phyloP scores from a whole-genome alignment of 2,329 filamentous ascomycete genomes.

The Aspergillus ochraceoroseus region DNA sequence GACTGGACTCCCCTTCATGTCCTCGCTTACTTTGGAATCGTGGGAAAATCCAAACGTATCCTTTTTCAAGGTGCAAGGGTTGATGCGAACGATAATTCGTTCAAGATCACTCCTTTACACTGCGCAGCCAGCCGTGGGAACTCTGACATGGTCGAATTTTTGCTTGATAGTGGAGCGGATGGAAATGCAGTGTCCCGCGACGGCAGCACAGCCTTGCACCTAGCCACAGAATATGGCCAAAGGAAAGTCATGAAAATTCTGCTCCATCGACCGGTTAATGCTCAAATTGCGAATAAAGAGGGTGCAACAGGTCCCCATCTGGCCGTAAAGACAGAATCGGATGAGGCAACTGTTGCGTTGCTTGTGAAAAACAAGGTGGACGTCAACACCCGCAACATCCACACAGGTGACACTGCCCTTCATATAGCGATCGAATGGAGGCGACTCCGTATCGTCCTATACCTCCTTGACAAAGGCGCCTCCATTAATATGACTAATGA shows the following conservation, averaged over 20 bases:
- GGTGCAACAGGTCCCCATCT: conserved; percentile 25
- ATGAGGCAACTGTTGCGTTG: conserved; percentile 31
- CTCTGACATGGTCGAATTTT: conserved; percentile 28
- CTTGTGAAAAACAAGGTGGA: conserved; percentile 27
- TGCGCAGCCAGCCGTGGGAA: conserved; percentile 31
- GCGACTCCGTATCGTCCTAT: conserved; percentile 26
- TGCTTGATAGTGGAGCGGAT: conserved; percentile 27
- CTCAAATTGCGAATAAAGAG: conserved; percentile 17
- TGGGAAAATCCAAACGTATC: conserved; percentile 23
- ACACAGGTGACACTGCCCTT: conserved; percentile 27
- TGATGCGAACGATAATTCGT: conserved; percentile 24
- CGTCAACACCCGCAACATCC: conserved; percentile 24
- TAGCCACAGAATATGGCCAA: conserved; percentile 26
- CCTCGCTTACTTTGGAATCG: conserved; percentile 29
- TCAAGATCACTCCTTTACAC: conserved; percentile 28
- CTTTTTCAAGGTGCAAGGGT: conserved; percentile 26
- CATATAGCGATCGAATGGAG: conserved; percentile 26
- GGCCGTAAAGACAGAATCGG: conserved; percentile 27
- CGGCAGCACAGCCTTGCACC: conserved; percentile 32
- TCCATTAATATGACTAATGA: conserved; percentile 23
- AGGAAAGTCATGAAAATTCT: conserved; percentile 27
- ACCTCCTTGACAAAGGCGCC: conserved; percentile 30
- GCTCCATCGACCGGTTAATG: conserved; percentile 17
- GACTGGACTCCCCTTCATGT: conserved; percentile 32
- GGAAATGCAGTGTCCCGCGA: conserved; percentile 23